Evolutionary conservation across 208 protist genomes (phyloP).

Genomic region (Crithidia mellificae): DNA sequence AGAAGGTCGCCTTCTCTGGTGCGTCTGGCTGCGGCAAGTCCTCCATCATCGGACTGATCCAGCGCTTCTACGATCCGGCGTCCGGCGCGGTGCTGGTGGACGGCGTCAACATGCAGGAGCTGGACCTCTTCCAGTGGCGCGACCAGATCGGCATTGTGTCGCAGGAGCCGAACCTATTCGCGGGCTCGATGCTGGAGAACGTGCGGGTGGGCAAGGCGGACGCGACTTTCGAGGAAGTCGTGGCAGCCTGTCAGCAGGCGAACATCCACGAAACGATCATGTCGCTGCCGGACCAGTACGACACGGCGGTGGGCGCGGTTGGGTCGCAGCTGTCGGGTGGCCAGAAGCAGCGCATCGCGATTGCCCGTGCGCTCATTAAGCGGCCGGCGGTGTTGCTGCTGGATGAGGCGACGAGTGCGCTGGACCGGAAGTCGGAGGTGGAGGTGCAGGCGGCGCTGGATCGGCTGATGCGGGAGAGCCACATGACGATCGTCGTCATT

Average conservation of each 20-base stretch:
- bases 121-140: constrained; percentile 54
- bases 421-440: constrained; percentile 87
- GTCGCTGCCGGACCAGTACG: constrained; percentile 75
- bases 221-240: constrained; percentile 62
- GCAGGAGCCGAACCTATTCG: constrained; percentile 79
- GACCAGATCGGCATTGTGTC: constrained; percentile 77
- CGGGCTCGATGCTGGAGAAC: constrained; percentile 65
- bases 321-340: constrained; percentile 84
- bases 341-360: constrained; percentile 91
- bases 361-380: constrained; percentile 81
- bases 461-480: constrained; percentile 59
- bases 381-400: constrained; percentile 76
- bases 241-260: constrained; percentile 64
- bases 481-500: constrained; percentile 86
- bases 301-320: constrained; percentile 71
- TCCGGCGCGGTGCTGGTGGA: constrained; percentile 58
- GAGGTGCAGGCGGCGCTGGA: constrained; percentile 78
- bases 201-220: constrained; percentile 58
- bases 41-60: constrained; percentile 72
- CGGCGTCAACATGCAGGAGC: constrained; percentile 52
- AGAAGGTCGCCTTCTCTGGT: constrained; percentile 82
- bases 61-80: constrained; percentile 85
- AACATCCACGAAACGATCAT: constrained; percentile 86
- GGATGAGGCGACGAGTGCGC: constrained; percentile 88
- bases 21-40: constrained; percentile 84